Evolutionary conservation across 495 filamentous ascomycete genomes (phyloP).

Genomic region (Penicillium antarcticum): DNA sequence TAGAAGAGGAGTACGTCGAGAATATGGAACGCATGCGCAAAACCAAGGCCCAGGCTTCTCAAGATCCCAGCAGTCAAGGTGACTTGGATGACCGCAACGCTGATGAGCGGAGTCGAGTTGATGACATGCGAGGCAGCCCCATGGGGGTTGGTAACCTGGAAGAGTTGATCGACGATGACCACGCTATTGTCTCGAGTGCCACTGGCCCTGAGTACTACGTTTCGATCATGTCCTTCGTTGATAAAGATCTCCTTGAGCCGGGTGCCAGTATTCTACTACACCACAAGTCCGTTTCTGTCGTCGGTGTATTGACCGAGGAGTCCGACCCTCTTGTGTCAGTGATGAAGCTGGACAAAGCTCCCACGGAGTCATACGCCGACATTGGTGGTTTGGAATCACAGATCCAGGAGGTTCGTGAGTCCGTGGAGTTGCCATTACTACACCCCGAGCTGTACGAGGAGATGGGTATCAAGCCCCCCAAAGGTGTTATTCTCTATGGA

Average conservation of each 20-base stretch:
- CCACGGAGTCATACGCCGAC: conserved; percentile 96
- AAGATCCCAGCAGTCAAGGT: conserved; percentile 46
- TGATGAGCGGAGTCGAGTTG: conserved; percentile 91
- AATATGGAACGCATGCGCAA: conserved; percentile 95
- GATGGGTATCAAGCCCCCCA: conserved; percentile 99
- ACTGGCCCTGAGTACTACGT: conserved; percentile 99
- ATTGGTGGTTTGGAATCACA: conserved; percentile 94
- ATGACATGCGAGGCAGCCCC: conserved; percentile 97
- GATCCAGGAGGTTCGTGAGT: conserved; percentile 97
- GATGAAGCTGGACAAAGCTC: conserved; percentile 99
- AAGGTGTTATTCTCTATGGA: conserved; percentile 99
- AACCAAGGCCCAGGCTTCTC: conserved; percentile 76
- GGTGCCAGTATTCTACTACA: conserved; percentile 94
- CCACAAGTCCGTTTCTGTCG: conserved; percentile 96
- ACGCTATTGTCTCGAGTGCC: conserved; percentile 96
- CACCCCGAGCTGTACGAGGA: conserved; percentile 99
- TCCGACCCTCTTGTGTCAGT: conserved; percentile 94
- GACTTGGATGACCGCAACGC: conserved; percentile 69
- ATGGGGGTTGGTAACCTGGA: conserved; percentile 98
- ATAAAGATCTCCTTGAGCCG: conserved; percentile 97
- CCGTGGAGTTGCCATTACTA: conserved; percentile 91
- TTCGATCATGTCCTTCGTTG: conserved; percentile 99
- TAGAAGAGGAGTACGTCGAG: conserved; percentile 98
- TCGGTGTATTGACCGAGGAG: conserved; percentile 95
- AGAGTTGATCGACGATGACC: conserved; percentile 99